Evolutionary conservation across 2,329 filamentous ascomycete species (phyloP).

Genomic region (Pseudogymnoascus sp.): DNA sequence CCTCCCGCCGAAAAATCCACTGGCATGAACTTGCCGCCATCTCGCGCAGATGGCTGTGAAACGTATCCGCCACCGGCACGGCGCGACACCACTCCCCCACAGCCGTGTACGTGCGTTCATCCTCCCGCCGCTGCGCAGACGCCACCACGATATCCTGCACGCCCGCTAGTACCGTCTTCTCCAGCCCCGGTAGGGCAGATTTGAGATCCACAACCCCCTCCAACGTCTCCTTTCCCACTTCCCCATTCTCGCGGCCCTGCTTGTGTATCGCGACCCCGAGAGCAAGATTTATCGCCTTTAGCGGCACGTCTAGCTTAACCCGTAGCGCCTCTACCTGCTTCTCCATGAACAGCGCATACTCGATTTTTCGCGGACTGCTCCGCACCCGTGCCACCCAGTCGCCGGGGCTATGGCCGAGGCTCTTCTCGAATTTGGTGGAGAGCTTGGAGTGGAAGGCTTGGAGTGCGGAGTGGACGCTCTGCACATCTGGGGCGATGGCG

Average conservation of each 20-base stretch:
- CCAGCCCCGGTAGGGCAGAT: neutral
- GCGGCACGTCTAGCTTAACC: neutral
- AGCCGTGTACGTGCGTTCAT: neutral
- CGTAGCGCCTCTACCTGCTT: slow-evolving; percentile 1
- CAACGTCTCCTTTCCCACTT: neutral
- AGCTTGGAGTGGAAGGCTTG: slow-evolving; percentile 5
- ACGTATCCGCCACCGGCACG: neutral
- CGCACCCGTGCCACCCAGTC: neutral
- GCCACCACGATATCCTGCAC: neutral
- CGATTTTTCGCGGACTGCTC: neutral
- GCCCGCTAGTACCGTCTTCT: neutral
- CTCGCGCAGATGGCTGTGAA: neutral
- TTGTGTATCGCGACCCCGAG: neutral
- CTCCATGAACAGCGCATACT: slow-evolving; percentile 5
- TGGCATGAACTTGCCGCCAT: neutral
- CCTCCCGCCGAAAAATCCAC: neutral
- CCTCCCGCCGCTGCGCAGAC: neutral
- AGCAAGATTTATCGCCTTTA: neutral
- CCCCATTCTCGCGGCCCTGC: neutral
- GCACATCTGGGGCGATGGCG: neutral
- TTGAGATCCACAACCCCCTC: slow-evolving; percentile 2
- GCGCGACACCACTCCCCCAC: neutral
- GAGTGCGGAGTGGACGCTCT: neutral
- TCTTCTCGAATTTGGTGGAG: neutral
- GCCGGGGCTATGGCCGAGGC: neutral